Conservation (phyloP, 1,284 basidiomycete genomes). For the Pyrrhoderma lamaoense region DNA sequence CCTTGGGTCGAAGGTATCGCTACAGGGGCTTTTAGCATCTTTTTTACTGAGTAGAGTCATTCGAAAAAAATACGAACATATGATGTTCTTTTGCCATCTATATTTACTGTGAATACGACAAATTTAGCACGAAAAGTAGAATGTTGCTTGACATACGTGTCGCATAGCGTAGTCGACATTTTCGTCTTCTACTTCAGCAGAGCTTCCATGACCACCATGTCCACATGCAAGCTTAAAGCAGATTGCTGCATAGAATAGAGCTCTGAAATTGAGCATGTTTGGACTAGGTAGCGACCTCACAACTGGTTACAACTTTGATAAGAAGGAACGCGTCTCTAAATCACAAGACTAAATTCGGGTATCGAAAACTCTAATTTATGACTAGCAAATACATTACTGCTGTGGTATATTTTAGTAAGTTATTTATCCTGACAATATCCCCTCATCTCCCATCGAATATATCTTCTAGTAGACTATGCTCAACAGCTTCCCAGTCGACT, state of each 20-base stretch:
- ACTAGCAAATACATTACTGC: neutral
- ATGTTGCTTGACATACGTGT: constrained; percentile 39
- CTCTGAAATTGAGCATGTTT: constrained; percentile 4
- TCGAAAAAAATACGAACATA: constrained; percentile 46
- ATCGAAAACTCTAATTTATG: neutral
- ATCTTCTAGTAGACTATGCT: constrained; percentile 72
- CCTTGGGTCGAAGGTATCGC: constrained; percentile 69
- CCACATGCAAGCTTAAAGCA: constrained; percentile 9
- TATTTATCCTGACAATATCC: neutral
- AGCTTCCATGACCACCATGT: constrained; percentile 28
- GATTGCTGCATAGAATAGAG: constrained; percentile 3
- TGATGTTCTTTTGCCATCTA: constrained; percentile 84
- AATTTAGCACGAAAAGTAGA: neutral
- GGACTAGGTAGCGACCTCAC: neutral
- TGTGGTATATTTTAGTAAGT: too few species aligned
- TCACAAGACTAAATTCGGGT: neutral
- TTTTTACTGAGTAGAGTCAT: neutral
- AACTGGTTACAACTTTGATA: neutral
- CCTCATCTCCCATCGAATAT: constrained; percentile 69
- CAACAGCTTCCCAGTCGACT: constrained; percentile 84
- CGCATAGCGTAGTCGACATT: constrained; percentile 38
- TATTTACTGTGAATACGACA: neutral
- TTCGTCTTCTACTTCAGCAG: constrained; percentile 20
- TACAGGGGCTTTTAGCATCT: constrained; percentile 25
- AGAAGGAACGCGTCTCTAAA: neutral